Percentiles rank a stretch among this genome's conserved stretches.
phyloP scores from a whole-genome alignment of 208 protist genomes.

The Strigomonas galati region DNA sequence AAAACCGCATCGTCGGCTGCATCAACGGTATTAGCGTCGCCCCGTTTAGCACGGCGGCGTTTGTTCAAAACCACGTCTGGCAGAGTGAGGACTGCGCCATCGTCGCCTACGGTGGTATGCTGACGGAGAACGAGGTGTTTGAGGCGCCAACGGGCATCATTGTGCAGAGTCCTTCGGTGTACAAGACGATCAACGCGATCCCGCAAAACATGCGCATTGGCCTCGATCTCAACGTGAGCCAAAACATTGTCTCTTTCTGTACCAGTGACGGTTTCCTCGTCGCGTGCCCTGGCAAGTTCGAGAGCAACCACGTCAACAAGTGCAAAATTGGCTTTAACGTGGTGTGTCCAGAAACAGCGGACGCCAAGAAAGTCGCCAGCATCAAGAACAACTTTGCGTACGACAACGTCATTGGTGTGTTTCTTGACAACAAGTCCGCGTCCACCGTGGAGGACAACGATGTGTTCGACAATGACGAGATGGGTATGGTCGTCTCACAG shows the following conservation, averaged over 20 bases:
- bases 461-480: constrained; percentile 74
- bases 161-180: constrained; percentile 39
- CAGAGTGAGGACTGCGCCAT: constrained; percentile 49
- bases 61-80: constrained; percentile 53
- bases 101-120: constrained; percentile 54
- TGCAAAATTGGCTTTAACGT: constrained; percentile 62
- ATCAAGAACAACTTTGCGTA: constrained; percentile 57
- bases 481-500: constrained; percentile 41
- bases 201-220: constrained; percentile 32
- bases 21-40: constrained; percentile 38
- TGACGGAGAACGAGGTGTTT: constrained; percentile 65
- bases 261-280: constrained; percentile 55
- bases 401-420: constrained; percentile 56
- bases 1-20: constrained; percentile 49
- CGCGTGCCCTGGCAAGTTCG: constrained; percentile 41
- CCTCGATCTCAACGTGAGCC: constrained; percentile 31
- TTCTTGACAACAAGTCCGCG: constrained; percentile 42
- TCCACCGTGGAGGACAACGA: constrained; percentile 57
- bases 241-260: constrained; percentile 65
- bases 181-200: constrained; percentile 64
- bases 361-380: constrained; percentile 15
- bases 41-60: constrained; percentile 51
- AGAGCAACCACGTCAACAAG: constrained; percentile 59
- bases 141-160: constrained; percentile 45
- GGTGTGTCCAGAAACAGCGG: constrained; percentile 13